Evolutionary conservation across 139 green algal genomes (phyloP), one percentile per base, ranked within the genome.

Genomic region (Asterochloris erici): DNA sequence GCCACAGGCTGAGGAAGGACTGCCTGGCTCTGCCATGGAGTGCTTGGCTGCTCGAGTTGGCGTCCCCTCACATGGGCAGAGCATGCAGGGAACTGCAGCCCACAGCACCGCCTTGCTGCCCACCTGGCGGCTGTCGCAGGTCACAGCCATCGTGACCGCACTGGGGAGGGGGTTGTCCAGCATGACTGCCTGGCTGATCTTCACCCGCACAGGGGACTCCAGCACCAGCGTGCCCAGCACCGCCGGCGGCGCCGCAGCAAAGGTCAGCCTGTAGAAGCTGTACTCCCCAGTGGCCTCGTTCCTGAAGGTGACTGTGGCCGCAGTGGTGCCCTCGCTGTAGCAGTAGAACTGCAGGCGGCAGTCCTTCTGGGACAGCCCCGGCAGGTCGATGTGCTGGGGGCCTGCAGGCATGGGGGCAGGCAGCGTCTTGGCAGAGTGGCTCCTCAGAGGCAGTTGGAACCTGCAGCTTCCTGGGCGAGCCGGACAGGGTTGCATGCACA

Each of bases 281-380:
- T 92, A 96, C 88, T 97, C 93, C 0, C 88, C 87, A 14, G 88
- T 93, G 24, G 78, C 63, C 83, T 96, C 88, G 71, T 95, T 96
- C 77, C 82, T 92, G 90, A 97, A 96, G 0, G 89, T 94, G 14
- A 96, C 92, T 23, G 26, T 87, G 62, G 74, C 85, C 16, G n/a
- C 77, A 13, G 81, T 87, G 0, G 79, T 54, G 64, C 88, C 83
- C 73, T 89, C 87, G 29, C 87, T 94, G 84, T 91, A 92, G 74
- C 74, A 81, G 80, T 86, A 88, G 28, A 95, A 90, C 0, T 47
- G 71, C 19, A 96, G 87, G 83, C 92, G 92, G 86, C 91, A 93
- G 24, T 95, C 92, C 84, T 93, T 91, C 62, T 83, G 68, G 15
- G 64, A 81, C 60, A 92, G 81, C 16, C 86, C 88, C 21, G 93